Conservation (phyloP, 768 basidiomycete species). For the Hypholoma fasciculare region DNA sequence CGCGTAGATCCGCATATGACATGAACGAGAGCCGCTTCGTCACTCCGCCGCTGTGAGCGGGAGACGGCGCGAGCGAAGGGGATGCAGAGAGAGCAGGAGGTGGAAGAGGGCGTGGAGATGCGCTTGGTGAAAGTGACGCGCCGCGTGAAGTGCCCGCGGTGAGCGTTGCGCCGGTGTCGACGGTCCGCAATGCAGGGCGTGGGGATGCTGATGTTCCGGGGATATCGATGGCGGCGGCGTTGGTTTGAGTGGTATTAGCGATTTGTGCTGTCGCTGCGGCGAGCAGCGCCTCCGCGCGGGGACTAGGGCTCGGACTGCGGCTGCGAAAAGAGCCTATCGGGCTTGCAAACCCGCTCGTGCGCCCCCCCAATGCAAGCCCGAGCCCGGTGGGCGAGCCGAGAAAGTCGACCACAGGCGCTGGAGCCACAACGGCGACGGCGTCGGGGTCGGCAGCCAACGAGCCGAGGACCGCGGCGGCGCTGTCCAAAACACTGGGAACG, state of each 20-base stretch:
- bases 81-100: constrained; percentile 8
- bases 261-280: constrained; percentile 2
- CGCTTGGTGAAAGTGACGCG: no score
- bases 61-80: constrained; percentile 33
- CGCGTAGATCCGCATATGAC: constrained; percentile 83
- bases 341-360: constrained; percentile 59
- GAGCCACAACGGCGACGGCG: constrained; percentile 65
- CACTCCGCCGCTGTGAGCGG: constrained; percentile 32
- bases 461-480: constrained; percentile 74
- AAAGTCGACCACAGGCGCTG: constrained; percentile 23
- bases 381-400: neutral
- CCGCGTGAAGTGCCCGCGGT: neutral
- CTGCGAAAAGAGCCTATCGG: constrained; percentile 71
- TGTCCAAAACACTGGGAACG: constrained; percentile 86
- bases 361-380: constrained; percentile 14
- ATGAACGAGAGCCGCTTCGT: constrained; percentile 85
- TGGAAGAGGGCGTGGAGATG: neutral
- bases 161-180: neutral
- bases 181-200: neutral
- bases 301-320: constrained; percentile 63
- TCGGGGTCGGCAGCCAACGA: constrained; percentile 30
- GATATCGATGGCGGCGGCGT: neutral
- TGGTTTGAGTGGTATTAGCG: constrained; percentile 32
- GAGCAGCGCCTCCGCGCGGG: constrained; percentile 44
- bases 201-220: neutral